These are phyloP conservation scores for Thelonectria discophora DNA, from an alignment of 2,329 filamentous ascomycete species.

Conservation along the genomic window DNA sequence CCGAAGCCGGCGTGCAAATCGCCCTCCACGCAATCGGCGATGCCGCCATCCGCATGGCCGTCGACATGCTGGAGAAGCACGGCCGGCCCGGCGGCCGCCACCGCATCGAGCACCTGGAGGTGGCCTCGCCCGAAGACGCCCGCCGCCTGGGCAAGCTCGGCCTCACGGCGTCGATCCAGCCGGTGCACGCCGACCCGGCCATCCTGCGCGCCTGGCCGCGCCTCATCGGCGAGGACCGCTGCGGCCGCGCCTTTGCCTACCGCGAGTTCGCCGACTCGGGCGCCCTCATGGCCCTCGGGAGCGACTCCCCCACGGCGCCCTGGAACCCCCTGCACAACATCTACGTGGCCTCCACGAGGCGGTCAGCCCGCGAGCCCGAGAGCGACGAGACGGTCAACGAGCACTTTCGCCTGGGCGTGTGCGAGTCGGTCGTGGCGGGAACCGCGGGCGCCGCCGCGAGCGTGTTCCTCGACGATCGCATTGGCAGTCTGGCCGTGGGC, in stretches of 20 bases:
- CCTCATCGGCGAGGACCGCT: constrained; percentile 60
- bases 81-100: constrained; percentile 59
- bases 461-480: constrained; percentile 58
- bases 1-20: constrained; percentile 63
- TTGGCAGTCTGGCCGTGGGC: constrained; percentile 60
- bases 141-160: constrained; percentile 63
- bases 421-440: constrained; percentile 60
- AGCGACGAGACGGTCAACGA: constrained; percentile 56
- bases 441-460: constrained; percentile 63
- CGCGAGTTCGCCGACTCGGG: constrained; percentile 64
- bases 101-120: constrained; percentile 71
- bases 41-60: constrained; percentile 62
- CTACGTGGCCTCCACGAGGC: constrained; percentile 64
- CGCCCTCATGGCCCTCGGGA: constrained; percentile 63
- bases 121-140: constrained; percentile 64
- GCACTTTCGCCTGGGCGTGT: constrained; percentile 60
- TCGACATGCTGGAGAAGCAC: constrained; percentile 60
- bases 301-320: constrained; percentile 66
- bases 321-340: constrained; percentile 61
- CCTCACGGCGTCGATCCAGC: constrained; percentile 66
- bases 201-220: constrained; percentile 68
- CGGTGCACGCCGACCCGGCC: constrained; percentile 66
- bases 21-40: constrained; percentile 73
- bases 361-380: constrained; percentile 59
- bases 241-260: constrained; percentile 68